Evolutionary conservation across 345 rosid genomes (phyloP).

Genomic region (Ricinus communis): DNA sequence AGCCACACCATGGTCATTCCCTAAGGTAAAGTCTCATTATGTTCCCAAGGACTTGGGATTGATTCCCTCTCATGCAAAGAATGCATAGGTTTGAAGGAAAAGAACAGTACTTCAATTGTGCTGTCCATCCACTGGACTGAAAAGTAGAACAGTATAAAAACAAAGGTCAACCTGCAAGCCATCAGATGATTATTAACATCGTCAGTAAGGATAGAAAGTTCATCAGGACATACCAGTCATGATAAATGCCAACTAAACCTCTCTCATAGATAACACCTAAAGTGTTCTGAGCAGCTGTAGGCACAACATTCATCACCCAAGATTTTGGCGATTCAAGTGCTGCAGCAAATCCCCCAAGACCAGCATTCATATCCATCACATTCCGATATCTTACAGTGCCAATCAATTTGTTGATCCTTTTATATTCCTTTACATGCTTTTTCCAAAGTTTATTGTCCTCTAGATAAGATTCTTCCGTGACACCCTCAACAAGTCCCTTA

Average conservation of each 20-base stretch:
- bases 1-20: not conserved
- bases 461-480: slow-evolving; percentile 54
- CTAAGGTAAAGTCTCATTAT: not conserved
- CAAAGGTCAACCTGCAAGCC: not conserved
- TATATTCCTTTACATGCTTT: slow-evolving; percentile 70
- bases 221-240: slow-evolving; percentile 69
- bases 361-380: slow-evolving; percentile 96
- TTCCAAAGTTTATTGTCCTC: slow-evolving; percentile 74
- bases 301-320: slow-evolving; percentile 98
- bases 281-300: slow-evolving; percentile 69
- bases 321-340: slow-evolving; percentile 84
- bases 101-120: not conserved
- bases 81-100: not conserved
- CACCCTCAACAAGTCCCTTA: slow-evolving; percentile 57
- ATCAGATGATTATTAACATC: not conserved
- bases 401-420: slow-evolving; percentile 63
- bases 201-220: not conserved
- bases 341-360: slow-evolving; percentile 92
- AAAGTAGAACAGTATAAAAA: not conserved
- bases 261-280: slow-evolving; percentile 85
- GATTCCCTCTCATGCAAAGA: not conserved
- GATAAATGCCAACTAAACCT: slow-evolving; percentile 90
- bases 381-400: slow-evolving; percentile 84
- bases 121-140: not conserved
- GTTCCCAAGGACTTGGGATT: not conserved